Evolutionary conservation across 2,329 filamentous ascomycete genomes (phyloP).

Genomic region (Colletotrichum acutatum): DNA sequence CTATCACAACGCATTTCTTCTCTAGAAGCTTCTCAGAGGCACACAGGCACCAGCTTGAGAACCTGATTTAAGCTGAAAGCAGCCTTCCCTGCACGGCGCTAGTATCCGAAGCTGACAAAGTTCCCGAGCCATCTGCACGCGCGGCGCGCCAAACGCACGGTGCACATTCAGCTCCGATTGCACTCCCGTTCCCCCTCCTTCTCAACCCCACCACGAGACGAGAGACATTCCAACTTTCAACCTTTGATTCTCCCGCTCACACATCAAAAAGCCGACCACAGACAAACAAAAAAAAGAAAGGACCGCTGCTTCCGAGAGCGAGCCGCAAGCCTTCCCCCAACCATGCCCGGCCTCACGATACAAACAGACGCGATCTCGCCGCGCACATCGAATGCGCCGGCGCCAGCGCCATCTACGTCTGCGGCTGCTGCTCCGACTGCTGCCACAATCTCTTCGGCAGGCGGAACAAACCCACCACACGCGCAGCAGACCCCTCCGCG

Average conservation of each 20-base stretch:
- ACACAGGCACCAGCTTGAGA: not conserved
- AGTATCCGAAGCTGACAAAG: conserved; percentile 22
- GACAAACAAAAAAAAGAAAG: conserved; percentile 1
- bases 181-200: conserved; percentile 10
- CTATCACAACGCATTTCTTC: not conserved
- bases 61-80: conserved; percentile 12
- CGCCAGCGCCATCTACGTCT: conserved; percentile 12
- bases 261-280: not conserved
- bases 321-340: conserved; percentile 21
- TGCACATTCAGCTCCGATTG: conserved; percentile 23
- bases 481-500: conserved; percentile 29
- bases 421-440: not conserved
- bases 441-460: not conserved
- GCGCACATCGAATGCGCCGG: conserved; percentile 38
- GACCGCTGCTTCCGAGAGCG: not conserved
- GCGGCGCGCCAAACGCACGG: conserved; percentile 15
- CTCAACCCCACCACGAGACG: conserved; percentile 25
- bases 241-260: conserved; percentile 1
- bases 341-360: conserved; percentile 46
- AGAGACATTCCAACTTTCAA: conserved; percentile 5
- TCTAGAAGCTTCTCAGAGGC: not conserved
- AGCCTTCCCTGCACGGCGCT: not conserved
- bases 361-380: conserved; percentile 38
- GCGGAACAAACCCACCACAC: conserved; percentile 10
- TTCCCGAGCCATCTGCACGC: conserved; percentile 8